Percentiles rank a stretch among this genome's conserved stretches.
Conservation (phyloP, 2,329 filamentous ascomycete genomes). For the Beauveria sp. region DNA sequence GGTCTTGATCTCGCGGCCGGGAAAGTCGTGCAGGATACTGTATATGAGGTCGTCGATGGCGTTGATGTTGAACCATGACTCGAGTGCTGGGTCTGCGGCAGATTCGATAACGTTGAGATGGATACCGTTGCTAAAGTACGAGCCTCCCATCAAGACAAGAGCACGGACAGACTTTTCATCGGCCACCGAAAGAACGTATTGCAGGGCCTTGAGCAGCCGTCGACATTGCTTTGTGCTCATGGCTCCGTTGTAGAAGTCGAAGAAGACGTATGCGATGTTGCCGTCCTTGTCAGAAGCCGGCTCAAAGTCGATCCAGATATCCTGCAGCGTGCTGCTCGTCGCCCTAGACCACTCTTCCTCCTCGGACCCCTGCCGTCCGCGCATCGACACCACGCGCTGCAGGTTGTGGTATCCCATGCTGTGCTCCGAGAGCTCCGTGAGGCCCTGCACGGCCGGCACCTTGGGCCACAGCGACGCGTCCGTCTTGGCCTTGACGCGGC, state of each 20-base stretch:
- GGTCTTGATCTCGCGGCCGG: slow-evolving; percentile 26
- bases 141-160: slow-evolving; percentile 30
- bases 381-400: slow-evolving; percentile 14
- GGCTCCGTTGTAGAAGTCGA: slow-evolving; percentile 36
- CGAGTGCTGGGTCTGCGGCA: slow-evolving; percentile 26
- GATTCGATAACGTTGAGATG: slow-evolving; percentile 36
- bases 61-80: slow-evolving; percentile 37
- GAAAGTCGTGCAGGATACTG: slow-evolving; percentile 30
- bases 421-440: slow-evolving; percentile 21
- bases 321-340: slow-evolving; percentile 26
- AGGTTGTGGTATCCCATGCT: slow-evolving; percentile 20
- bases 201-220: slow-evolving; percentile 27
- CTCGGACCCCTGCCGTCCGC: slow-evolving; percentile 11
- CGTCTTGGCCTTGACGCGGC: slow-evolving; percentile 28
- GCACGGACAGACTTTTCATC: slow-evolving; percentile 24
- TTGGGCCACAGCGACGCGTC: slow-evolving; percentile 34
- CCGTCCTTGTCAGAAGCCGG: slow-evolving; percentile 14
- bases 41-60: slow-evolving; percentile 34
- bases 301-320: slow-evolving; percentile 31
- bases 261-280: slow-evolving; percentile 31
- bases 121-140: slow-evolving; percentile 37
- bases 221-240: slow-evolving; percentile 33
- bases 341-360: slow-evolving; percentile 23
- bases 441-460: slow-evolving; percentile 27
- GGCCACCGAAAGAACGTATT: slow-evolving; percentile 23